Base-by-base conservation (phyloP, 2,329 filamentous ascomycete species). In the Fusarium sp. region DNA sequence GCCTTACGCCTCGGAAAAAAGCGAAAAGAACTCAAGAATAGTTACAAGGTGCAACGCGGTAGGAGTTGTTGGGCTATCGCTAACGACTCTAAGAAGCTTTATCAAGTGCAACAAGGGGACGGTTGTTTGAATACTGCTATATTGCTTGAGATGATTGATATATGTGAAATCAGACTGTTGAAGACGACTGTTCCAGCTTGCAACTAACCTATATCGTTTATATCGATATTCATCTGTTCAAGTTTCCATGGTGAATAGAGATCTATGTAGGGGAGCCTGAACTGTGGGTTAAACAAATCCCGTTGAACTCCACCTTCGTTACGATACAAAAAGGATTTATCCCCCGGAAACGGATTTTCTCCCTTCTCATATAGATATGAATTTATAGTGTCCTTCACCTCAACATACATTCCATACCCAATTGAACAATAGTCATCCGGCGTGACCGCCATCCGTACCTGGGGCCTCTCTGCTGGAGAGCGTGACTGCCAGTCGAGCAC, bases 211-310 rank as follows among this genome's bases (percentile, higher is more conserved):
- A n/a, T 4, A 4, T 0, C n/a, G 34, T 37, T n/a, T 4, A 1
- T n/a, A n/a, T 37, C 10, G 10, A 0, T 37, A 12, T 12, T 0
- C 2, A 37, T n/a, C 34, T 1, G 2, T 37, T 7, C 2, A 37
- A n/a, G 30, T 0, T 4, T n/a, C 34, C 5, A 11, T 11, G 34
- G 34, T 12, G 0, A 1, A 37, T n/a, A 37, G 18, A n/a, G 10
- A 2, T 0, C 0, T 0, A 18, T 0, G 18, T 27, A 46, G 0
- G 44, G 16, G 1, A n/a, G 7, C 12, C 3, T 46, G 7, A 46
- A 27, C 7, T 27, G 4, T 6, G 27, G 13, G 13, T 22, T 20
- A 3, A 48, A 48, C 2, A 32, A 0, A 18, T 48, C 27, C n/a
- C 46, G 46, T 5, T 48, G n/a, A 32, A 32, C 13, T 29, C 25